phyloP scores from a whole-genome alignment of 768 basidiomycete species.

The Suillus paluster region DNA sequence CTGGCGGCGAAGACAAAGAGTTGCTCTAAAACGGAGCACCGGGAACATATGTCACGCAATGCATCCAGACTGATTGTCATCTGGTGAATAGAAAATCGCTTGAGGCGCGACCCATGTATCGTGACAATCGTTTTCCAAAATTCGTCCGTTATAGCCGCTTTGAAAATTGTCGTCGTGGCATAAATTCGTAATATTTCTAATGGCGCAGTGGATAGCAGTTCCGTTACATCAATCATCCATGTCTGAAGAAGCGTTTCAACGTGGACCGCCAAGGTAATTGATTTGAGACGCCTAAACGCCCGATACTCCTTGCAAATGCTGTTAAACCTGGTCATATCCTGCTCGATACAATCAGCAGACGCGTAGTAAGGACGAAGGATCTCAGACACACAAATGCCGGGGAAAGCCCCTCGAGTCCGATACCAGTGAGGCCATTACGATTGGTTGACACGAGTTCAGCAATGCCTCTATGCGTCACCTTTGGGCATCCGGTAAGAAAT shows the following conservation, averaged over 20 bases:
- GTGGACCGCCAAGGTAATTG: conserved; percentile 62
- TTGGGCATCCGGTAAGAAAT: conserved; percentile 68
- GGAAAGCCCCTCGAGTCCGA: conserved; percentile 69
- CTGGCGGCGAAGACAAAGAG: conserved; percentile 64
- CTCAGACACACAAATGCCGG: conserved; percentile 54
- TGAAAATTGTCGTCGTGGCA: conserved; percentile 46
- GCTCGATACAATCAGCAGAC: conserved; percentile 10
- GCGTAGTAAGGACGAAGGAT: background rate
- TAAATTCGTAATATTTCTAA: conserved; percentile 69
- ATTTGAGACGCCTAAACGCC: conserved; percentile 49
- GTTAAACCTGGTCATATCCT: conserved; percentile 61
- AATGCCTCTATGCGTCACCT: conserved; percentile 66
- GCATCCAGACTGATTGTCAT: conserved; percentile 57
- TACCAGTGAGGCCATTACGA: conserved; percentile 48
- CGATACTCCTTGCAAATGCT: conserved; percentile 37
- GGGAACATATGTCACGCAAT: conserved; percentile 56
- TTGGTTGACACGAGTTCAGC: conserved; percentile 53
- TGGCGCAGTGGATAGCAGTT: conserved; percentile 52
- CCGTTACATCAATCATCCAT: conserved; percentile 51
- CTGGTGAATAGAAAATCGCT: conserved; percentile 64
- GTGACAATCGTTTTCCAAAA: conserved; percentile 58
- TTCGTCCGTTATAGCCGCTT: conserved; percentile 43
- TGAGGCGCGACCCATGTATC: conserved; percentile 55
- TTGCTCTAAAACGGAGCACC: conserved; percentile 59
- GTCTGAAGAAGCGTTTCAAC: conserved; percentile 37